Percentiles rank a stretch among this genome's conserved stretches.
Evolutionary conservation across 2,329 filamentous ascomycete species (phyloP).

Genomic region (Elsinoe necatrix): DNA sequence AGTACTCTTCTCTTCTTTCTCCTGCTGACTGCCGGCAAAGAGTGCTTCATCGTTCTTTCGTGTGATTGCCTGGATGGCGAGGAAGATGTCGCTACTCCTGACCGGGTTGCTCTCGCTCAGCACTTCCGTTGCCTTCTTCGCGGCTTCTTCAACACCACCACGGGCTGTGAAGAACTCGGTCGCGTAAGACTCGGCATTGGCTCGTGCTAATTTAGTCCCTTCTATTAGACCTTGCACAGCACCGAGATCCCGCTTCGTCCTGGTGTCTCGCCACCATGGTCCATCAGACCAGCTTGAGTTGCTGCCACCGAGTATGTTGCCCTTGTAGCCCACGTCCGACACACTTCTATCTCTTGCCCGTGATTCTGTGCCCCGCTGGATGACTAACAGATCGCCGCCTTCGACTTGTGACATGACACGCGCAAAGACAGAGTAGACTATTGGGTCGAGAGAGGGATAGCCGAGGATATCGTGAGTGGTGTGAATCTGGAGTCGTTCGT

Average conservation of each 20-base stretch:
- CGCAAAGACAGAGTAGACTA: conserved; percentile 85
- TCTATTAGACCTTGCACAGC: conserved; percentile 72
- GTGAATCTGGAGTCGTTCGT: conserved; percentile 94
- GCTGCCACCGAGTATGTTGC: conserved; percentile 33
- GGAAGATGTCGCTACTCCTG: conserved; percentile 86
- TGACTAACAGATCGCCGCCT: conserved; percentile 85
- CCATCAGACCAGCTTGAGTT: conserved; percentile 78
- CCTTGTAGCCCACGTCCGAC: conserved; percentile 51
- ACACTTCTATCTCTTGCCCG: conserved; percentile 52
- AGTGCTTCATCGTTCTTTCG: conserved; percentile 56
- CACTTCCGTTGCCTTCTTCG: conserved; percentile 67
- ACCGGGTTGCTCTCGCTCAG: conserved; percentile 81
- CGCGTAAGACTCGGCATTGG: conserved; percentile 80
- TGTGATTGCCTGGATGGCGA: conserved; percentile 82
- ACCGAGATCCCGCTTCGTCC: conserved; percentile 63
- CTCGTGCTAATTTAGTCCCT: conserved; percentile 83
- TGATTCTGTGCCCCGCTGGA: conserved; percentile 86
- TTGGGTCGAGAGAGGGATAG: conserved; percentile 87
- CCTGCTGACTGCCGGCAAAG: conserved; percentile 51
- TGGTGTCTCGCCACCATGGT: conserved; percentile 78
- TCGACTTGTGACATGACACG: conserved; percentile 99
- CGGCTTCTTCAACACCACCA: conserved; percentile 73
- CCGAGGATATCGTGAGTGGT: conserved; percentile 92
- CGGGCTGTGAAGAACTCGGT: conserved; percentile 70
- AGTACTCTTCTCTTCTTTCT: conserved; percentile 47